Percentiles rank a stretch among this genome's conserved stretches.
phyloP scores from a whole-genome alignment of 1,284 basidiomycete genomes.

The Ustilago nuda region DNA sequence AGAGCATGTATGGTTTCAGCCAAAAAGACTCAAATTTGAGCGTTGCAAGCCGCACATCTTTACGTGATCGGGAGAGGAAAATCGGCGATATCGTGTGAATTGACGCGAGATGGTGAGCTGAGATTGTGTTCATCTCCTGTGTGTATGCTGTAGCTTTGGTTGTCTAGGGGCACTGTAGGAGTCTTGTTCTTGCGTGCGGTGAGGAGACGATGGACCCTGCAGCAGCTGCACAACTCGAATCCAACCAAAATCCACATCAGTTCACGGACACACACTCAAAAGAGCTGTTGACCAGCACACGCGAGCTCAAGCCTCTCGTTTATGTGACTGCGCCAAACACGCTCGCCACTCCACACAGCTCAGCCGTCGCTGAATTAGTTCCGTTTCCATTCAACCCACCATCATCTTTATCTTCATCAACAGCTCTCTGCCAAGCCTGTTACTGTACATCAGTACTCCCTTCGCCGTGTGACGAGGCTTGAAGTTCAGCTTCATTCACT shows the following conservation, averaged over 20 bases:
- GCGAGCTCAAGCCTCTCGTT: slow-evolving; percentile 1
- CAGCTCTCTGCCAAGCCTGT: neutral
- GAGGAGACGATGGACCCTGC: neutral
- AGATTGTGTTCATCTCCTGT: neutral
- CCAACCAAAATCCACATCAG: neutral
- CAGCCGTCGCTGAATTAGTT: neutral
- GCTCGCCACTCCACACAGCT: neutral
- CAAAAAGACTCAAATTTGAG: slow-evolving; percentile 12
- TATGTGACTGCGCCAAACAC: neutral
- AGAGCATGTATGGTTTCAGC: neutral
- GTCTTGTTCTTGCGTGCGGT: neutral
- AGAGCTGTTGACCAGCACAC: neutral
- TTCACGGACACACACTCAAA: neutral
- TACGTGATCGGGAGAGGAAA: neutral
- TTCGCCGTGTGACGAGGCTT: neutral
- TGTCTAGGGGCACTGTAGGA: neutral
- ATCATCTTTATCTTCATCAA: slow-evolving; percentile 5
- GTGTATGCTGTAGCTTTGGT: neutral
- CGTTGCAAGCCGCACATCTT: neutral
- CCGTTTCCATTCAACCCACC: neutral
- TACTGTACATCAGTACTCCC: neutral
- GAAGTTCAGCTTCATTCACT: neutral
- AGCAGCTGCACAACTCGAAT: neutral
- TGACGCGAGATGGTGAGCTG: neutral
- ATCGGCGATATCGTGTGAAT: slow-evolving; percentile 1